Evolutionary conservation across 306 rosid genomes (phyloP).

Genomic region (Pueraria montana): DNA sequence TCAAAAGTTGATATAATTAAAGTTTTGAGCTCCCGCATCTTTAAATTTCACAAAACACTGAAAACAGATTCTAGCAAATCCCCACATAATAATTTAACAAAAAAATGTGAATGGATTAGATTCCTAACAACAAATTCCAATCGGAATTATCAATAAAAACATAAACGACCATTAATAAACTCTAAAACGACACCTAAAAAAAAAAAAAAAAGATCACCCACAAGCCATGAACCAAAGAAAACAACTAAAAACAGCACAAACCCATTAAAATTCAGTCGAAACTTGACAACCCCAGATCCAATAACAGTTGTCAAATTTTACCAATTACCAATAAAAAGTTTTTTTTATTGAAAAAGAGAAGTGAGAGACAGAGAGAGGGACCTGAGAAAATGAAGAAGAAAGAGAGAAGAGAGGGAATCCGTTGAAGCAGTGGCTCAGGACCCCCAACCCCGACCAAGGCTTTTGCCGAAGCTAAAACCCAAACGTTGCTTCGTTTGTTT

Average conservation of each 20-base stretch:
- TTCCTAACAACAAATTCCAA: too few relatives aligned
- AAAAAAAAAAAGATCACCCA: constrained; percentile 41
- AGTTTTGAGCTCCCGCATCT: constrained; percentile 37
- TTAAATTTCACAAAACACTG: constrained; percentile 5
- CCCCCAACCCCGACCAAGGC: constrained; percentile 11
- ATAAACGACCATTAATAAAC: constrained; percentile 30
- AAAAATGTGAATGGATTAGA: too few relatives aligned
- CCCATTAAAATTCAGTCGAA: constrained; percentile 39
- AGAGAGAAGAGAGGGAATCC: constrained; percentile 42
- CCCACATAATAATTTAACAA: background rate
- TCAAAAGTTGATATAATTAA: constrained; percentile 30
- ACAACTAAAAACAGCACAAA: constrained; percentile 24
- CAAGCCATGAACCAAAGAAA: constrained; percentile 27
- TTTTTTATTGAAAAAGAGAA: background rate
- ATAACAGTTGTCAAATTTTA: background rate
- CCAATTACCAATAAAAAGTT: too few relatives aligned
- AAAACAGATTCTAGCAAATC: constrained; percentile 30
- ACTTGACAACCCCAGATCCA: constrained; percentile 53
- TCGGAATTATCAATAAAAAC: too few relatives aligned
- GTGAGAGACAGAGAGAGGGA: background rate
- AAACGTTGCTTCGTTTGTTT: background rate
- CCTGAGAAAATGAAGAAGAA: background rate
- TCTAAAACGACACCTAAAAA: constrained; percentile 15
- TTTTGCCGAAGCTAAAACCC: constrained; percentile 37
- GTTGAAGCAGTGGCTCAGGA: constrained; percentile 57